phyloP scores from a whole-genome alignment of 805 yeast genomes.

The Myxozyma melibiosi region DNA sequence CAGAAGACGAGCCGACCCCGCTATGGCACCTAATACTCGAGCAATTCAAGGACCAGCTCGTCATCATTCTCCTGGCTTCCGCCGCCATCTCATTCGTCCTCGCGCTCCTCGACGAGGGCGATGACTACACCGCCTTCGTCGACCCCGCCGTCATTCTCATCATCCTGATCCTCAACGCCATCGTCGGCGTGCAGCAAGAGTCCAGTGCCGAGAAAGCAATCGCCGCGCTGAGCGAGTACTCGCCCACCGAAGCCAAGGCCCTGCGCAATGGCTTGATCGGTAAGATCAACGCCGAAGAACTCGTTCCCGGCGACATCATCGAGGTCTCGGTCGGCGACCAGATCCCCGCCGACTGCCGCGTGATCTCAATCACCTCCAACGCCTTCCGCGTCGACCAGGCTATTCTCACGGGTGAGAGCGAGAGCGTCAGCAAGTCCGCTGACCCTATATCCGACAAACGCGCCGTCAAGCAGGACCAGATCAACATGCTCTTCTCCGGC shows the following conservation, averaged over 20 bases:
- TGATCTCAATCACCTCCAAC: slow-evolving; percentile 40
- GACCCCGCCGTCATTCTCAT: slow-evolving; percentile 50
- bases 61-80: slow-evolving; percentile 42
- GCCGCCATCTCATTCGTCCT: slow-evolving; percentile 43
- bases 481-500: slow-evolving; percentile 40
- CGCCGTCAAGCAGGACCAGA: slow-evolving; percentile 46
- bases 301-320: slow-evolving; percentile 51
- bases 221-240: slow-evolving; percentile 51
- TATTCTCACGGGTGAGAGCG: slow-evolving; percentile 43
- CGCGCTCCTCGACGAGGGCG: slow-evolving; percentile 41
- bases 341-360: slow-evolving; percentile 49
- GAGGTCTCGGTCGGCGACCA: slow-evolving; percentile 49
- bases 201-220: slow-evolving; percentile 55
- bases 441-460: slow-evolving; percentile 38
- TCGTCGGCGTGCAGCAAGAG: slow-evolving; percentile 56
- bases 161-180: slow-evolving; percentile 51
- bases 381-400: slow-evolving; percentile 50
- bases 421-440: slow-evolving; percentile 45
- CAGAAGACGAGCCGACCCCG: slow-evolving; percentile 45
- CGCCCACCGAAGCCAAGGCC: slow-evolving; percentile 53
- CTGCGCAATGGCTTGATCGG: slow-evolving; percentile 47
- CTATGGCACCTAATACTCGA: slow-evolving; percentile 42
- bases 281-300: slow-evolving; percentile 47
- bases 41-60: slow-evolving; percentile 46
- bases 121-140: slow-evolving; percentile 42